Conservation (phyloP, 768 basidiomycete species). For the Macrolepiota albuminosa region DNA sequence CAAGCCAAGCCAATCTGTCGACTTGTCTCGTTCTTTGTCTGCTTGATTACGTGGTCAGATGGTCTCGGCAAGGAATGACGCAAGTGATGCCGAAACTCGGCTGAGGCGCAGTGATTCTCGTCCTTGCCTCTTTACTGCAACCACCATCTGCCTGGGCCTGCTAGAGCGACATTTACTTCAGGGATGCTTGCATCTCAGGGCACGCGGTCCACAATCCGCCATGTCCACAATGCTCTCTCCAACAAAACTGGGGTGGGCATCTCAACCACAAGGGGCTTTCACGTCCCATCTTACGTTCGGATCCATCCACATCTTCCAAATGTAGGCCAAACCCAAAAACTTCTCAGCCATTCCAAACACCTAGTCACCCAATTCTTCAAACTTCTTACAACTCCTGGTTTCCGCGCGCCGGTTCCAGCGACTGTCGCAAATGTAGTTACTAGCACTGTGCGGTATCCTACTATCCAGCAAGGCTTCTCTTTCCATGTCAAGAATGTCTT, state of each 20-base stretch:
- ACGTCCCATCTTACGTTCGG: conserved; percentile 37
- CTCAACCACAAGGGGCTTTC: conserved; percentile 34
- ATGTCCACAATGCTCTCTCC: conserved; percentile 29
- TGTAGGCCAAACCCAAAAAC: conserved; percentile 32
- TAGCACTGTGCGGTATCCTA: conserved; percentile 27
- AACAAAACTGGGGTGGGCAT: conserved; percentile 21
- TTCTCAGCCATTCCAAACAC: conserved; percentile 51
- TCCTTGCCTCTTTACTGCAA: background rate
- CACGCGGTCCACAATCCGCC: conserved; percentile 34
- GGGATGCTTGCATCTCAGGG: conserved; percentile 40
- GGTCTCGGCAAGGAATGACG: conserved; percentile 7
- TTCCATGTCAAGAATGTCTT: conserved; percentile 50
- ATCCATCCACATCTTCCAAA: conserved; percentile 25
- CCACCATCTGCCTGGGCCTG: background rate
- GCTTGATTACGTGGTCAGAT: background rate
- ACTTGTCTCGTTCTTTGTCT: background rate
- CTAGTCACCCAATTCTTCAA: conserved; percentile 51
- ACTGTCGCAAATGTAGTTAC: conserved; percentile 22
- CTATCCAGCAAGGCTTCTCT: conserved; percentile 55
- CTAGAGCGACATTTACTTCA: background rate
- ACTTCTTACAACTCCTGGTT: conserved; percentile 54
- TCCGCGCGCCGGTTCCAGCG: conserved; percentile 25
- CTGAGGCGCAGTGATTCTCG: background rate
- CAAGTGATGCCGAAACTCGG: background rate
- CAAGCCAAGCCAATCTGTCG: too few relatives aligned